Percentiles rank a stretch among this genome's conserved stretches.
These are phyloP conservation scores for Cyathus striatus DNA, from an alignment of 768 basidiomycete species.

Conservation along the genomic window DNA sequence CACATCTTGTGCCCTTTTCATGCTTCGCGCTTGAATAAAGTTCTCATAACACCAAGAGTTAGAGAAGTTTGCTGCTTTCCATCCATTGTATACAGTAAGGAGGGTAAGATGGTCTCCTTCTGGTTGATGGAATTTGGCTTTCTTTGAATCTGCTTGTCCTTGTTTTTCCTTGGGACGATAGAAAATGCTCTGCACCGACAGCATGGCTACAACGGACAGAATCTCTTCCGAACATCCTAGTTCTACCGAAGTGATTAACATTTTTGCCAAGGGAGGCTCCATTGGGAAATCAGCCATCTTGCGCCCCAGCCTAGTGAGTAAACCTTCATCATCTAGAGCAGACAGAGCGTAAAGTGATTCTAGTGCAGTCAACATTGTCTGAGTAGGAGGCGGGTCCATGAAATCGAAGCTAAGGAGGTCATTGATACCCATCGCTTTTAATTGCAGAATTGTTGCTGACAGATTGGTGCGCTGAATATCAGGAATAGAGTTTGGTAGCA, in stretches of 20 bases:
- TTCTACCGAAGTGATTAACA: slow-evolving; percentile 97
- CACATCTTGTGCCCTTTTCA: slow-evolving; percentile 96
- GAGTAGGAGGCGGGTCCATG: slow-evolving; percentile 98
- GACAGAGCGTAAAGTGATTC: slow-evolving; percentile 94
- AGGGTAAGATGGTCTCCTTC: slow-evolving; percentile 95
- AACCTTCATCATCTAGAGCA: slow-evolving; percentile 93
- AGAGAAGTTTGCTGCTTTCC: slow-evolving; percentile 94
- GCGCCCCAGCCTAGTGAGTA: slow-evolving; percentile 88
- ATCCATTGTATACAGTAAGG: slow-evolving; percentile 95
- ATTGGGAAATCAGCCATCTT: slow-evolving; percentile 99
- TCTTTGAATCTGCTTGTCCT: slow-evolving; percentile 98
- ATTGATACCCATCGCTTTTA: slow-evolving; percentile 99
- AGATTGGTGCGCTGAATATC: slow-evolving; percentile 97
- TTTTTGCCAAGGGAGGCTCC: slow-evolving; percentile 94
- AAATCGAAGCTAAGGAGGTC: slow-evolving; percentile 97
- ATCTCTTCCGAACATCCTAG: slow-evolving; percentile 98
- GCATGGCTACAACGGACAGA: slow-evolving; percentile 94
- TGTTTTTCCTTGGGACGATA: slow-evolving; percentile 99
- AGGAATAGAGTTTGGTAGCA: slow-evolving; percentile 95
- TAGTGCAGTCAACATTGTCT: slow-evolving; percentile 93
- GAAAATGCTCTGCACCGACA: slow-evolving; percentile 93
- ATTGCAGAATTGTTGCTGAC: slow-evolving; percentile 85
- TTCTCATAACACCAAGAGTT: slow-evolving; percentile 99
- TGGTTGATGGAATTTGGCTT: slow-evolving; percentile 98
- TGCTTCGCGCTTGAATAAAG: slow-evolving; percentile 96